Conservation (phyloP, 768 basidiomycete genomes). For the Pulveroboletus sp. region DNA sequence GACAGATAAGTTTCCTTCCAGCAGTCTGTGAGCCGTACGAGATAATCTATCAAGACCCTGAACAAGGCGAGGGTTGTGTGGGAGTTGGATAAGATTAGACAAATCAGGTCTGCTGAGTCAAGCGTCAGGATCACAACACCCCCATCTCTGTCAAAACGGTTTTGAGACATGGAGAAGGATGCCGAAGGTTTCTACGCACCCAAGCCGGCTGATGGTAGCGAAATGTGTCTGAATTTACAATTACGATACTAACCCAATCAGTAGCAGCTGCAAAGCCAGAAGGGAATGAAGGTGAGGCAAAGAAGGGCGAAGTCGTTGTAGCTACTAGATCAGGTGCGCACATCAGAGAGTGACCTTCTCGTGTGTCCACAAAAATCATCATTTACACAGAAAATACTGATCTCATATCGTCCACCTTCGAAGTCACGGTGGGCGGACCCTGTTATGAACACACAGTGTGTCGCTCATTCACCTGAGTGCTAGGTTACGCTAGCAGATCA, state of each 20-base stretch:
- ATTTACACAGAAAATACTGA: conserved; percentile 39
- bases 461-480: conserved; percentile 6
- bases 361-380: neutral
- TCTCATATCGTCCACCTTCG: conserved; percentile 75
- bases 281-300: conserved; percentile 25
- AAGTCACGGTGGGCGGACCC: conserved; percentile 59
- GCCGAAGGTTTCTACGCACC: conserved; percentile 76
- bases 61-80: too few species aligned
- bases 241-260: conserved; percentile 6
- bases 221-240: neutral
- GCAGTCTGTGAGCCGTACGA: too few species aligned
- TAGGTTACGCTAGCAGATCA: conserved; percentile 96
- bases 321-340: conserved; percentile 22
- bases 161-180: conserved; percentile 58
- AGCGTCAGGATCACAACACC: neutral
- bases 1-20: too few species aligned
- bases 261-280: conserved; percentile 20
- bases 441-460: neutral
- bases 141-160: conserved; percentile 6
- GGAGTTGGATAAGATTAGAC: conserved; percentile 19
- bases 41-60: too few species aligned
- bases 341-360: neutral
- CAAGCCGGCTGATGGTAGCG: conserved; percentile 38
- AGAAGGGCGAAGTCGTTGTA: conserved; percentile 17
- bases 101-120: conserved; percentile 21